phyloP scores from a whole-genome alignment of 192 early-diverging fungal genomes.

The Globomyces pollinis-pini region DNA sequence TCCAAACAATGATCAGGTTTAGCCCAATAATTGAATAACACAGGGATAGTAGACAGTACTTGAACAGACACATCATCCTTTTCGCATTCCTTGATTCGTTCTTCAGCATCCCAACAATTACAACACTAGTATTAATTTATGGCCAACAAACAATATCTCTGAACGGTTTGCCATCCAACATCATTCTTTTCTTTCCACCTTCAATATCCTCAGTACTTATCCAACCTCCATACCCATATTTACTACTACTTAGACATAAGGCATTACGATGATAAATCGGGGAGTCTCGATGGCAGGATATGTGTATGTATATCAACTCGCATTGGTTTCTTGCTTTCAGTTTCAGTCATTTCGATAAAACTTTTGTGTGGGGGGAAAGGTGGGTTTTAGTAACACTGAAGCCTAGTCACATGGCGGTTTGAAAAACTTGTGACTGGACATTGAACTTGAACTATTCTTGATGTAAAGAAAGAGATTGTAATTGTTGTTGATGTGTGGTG shows the following conservation, averaged over 20 bases:
- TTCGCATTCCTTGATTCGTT: conserved; percentile 49
- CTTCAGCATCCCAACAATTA: conserved; percentile 62
- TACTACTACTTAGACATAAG: too few relatives aligned
- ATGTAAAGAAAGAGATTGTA: too few relatives aligned
- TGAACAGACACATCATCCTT: conserved; percentile 48
- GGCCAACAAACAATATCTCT: too few relatives aligned
- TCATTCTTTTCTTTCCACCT: conserved; percentile 52
- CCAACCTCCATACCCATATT: conserved; percentile 20
- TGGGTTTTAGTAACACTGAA: too few relatives aligned
- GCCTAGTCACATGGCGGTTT: too few relatives aligned
- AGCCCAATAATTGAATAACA: conserved; percentile 47
- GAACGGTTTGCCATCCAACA: conserved; percentile 63
- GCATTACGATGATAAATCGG: conserved; percentile 51
- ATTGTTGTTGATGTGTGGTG: too few relatives aligned
- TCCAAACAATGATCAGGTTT: conserved; percentile 32
- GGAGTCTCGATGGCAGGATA: conserved; percentile 55
- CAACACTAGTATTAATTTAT: too few relatives aligned
- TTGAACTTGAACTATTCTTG: too few relatives aligned
- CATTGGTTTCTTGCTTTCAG: background rate
- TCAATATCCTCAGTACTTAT: conserved; percentile 3
- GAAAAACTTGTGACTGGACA: too few relatives aligned
- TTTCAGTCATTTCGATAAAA: background rate
- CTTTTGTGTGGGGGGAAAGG: conserved; percentile 1
- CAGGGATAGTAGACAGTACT: conserved; percentile 61
- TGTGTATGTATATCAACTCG: conserved; percentile 39